Percentiles rank a stretch among this genome's conserved stretches.
Evolutionary conservation across 176 grass and related monocot species (phyloP).

Genomic region (Stipa capillata): DNA sequence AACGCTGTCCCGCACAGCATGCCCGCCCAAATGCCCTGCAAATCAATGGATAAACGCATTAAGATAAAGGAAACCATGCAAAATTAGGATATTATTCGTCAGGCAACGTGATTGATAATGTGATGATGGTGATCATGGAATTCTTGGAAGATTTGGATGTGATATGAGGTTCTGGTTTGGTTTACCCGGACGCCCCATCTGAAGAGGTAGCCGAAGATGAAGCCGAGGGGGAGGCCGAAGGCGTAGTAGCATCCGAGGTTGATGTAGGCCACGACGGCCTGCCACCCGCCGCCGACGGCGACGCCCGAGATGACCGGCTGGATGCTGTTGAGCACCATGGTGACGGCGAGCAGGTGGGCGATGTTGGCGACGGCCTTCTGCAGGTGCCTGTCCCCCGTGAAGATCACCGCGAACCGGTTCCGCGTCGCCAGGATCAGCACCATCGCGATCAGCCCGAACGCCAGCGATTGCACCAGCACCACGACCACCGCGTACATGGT

Average conservation of each 20-base stretch:
- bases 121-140: neutral
- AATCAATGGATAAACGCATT: neutral
- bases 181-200: conserved; percentile 52
- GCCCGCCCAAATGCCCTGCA: conserved; percentile 70
- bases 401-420: conserved; percentile 35
- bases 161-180: neutral
- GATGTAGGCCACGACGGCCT: conserved; percentile 71
- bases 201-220: conserved; percentile 67
- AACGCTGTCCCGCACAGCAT: conserved; percentile 64
- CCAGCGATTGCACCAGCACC: conserved; percentile 60
- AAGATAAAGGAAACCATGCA: neutral
- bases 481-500: conserved; percentile 59
- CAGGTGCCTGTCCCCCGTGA: conserved; percentile 51
- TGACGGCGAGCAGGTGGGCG: conserved; percentile 51
- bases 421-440: conserved; percentile 16
- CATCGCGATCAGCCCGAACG: conserved; percentile 47
- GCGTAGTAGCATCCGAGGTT: conserved; percentile 82
- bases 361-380: conserved; percentile 53
- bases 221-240: conserved; percentile 70
- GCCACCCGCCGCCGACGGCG: conserved; percentile 76
- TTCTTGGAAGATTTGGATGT: neutral
- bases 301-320: conserved; percentile 82
- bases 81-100: too few species aligned
- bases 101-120: neutral
- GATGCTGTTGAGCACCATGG: conserved; percentile 80